A percentile compares a stretch with the other conserved stretches of the same genome.
These are phyloP conservation scores for Fraxinus quadrangulata DNA, from an alignment of 257 asterid genomes.

Conservation along the genomic window DNA sequence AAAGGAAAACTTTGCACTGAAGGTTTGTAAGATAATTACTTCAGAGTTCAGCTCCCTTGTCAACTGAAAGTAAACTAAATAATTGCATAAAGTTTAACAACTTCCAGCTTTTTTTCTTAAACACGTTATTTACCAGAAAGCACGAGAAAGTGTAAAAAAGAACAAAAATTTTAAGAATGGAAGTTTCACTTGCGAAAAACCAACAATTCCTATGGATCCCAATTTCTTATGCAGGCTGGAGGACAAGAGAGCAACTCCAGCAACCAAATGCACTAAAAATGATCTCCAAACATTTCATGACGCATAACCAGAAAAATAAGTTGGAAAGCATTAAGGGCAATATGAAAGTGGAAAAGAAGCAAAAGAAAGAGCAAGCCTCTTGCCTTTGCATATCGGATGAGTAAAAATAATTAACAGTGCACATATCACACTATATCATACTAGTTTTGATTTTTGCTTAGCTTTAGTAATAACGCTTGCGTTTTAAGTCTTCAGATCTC, in stretches of 20 bases:
- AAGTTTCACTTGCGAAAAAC: neutral
- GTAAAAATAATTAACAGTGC: neutral
- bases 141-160: neutral
- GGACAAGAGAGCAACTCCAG: neutral
- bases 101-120: neutral
- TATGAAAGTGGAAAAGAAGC: neutral
- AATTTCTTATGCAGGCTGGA: neutral
- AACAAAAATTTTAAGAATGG: neutral
- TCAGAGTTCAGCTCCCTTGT: constrained; percentile 1
- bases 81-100: neutral
- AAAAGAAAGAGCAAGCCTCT: neutral
- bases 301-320: no score
- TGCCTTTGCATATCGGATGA: neutral
- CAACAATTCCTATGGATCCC: neutral
- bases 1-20: constrained; percentile 2
- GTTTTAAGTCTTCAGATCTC: neutral
- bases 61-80: neutral
- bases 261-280: neutral
- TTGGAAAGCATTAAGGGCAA: neutral
- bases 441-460: neutral
- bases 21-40: neutral
- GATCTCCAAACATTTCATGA: neutral
- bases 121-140: neutral
- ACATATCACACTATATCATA: neutral
- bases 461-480: neutral